These are phyloP conservation scores for Forsythia suspensa DNA, from an alignment of 257 asterid species.

Conservation along the genomic window DNA sequence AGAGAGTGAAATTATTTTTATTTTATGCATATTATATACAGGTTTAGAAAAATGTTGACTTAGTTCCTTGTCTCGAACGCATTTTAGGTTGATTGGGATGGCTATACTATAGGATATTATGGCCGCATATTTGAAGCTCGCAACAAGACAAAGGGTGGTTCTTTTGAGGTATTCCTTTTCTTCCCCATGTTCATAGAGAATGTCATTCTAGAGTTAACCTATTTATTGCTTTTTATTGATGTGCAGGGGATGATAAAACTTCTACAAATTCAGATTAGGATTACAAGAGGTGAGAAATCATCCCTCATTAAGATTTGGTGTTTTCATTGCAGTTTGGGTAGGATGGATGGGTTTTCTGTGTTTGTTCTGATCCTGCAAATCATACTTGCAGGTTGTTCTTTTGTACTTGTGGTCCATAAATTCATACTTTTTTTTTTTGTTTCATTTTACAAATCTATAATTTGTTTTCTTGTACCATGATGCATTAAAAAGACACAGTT, in stretches of 20 bases:
- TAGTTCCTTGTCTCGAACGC: slow-evolving; percentile 19
- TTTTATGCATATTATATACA: not conserved
- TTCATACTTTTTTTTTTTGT: not conserved
- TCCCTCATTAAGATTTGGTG: not conserved
- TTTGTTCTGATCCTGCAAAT: slow-evolving; percentile 11
- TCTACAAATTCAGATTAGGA: slow-evolving; percentile 89
- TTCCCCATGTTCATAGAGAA: slow-evolving; percentile 16
- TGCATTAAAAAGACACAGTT: not conserved
- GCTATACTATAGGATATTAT: slow-evolving; percentile 94
- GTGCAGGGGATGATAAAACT: slow-evolving; percentile 87
- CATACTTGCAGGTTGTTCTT: slow-evolving; percentile 8
- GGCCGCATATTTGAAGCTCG: slow-evolving; percentile 99
- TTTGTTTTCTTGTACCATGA: not conserved
- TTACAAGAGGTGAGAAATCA: slow-evolving; percentile 62
- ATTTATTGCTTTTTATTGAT: slow-evolving; percentile 16
- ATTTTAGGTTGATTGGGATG: slow-evolving; percentile 95
- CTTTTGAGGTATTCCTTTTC: slow-evolving; percentile 63
- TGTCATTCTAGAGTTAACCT: slow-evolving; percentile 8
- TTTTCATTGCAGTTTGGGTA: not conserved
- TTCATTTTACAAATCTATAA: not conserved
- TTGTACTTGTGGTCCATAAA: not conserved
- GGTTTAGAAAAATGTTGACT: not conserved
- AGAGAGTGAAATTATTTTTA: not conserved
- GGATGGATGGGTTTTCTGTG: slow-evolving; percentile 16
- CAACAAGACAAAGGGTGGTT: slow-evolving; percentile 96